A percentile compares a stretch with the other conserved stretches of the same genome.
Evolutionary conservation across 2,329 filamentous ascomycete species (phyloP).

Genomic region (Fusarium equiseti): DNA sequence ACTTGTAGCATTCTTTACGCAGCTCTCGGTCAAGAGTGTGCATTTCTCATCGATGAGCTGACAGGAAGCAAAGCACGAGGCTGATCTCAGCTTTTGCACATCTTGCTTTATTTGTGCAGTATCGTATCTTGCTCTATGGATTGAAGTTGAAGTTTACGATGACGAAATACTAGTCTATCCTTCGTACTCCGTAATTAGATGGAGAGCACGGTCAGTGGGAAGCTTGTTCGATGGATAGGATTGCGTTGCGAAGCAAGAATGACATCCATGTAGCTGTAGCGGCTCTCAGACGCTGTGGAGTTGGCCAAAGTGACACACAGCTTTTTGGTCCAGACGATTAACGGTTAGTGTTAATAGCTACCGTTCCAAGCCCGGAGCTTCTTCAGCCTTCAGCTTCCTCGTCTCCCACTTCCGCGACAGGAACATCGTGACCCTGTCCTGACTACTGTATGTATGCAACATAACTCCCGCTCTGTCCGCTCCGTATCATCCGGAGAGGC

Average conservation of each 20-base stretch:
- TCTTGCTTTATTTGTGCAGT: not conserved
- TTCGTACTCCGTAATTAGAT: constrained; percentile 4
- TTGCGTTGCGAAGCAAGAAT: constrained; percentile 2
- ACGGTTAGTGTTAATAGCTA: constrained; percentile 4
- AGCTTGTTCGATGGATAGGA: constrained; percentile 14
- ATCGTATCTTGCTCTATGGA: not conserved
- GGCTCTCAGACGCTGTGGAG: constrained; percentile 17
- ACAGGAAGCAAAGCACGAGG: not conserved
- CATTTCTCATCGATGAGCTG: not conserved
- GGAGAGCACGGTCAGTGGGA: constrained; percentile 22
- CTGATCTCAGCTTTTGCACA: constrained; percentile 1
- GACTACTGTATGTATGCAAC: not conserved
- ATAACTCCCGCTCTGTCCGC: constrained; percentile 24
- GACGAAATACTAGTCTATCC: not conserved
- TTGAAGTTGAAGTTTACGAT: not conserved
- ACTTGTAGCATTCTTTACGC: constrained; percentile 30
- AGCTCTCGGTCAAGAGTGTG: constrained; percentile 1
- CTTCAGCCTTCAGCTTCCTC: constrained; percentile 25
- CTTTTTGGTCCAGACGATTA: not conserved
- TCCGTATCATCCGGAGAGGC: constrained; percentile 31
- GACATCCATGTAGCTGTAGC: constrained; percentile 3
- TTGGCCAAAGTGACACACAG: constrained; percentile 12
- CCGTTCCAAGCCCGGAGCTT: not conserved
- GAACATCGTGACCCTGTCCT: constrained; percentile 14
- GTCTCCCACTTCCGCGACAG: constrained; percentile 6